phyloP scores from a whole-genome alignment of 352 stramenopile genomes.

The Phytophthora pinifolia region DNA sequence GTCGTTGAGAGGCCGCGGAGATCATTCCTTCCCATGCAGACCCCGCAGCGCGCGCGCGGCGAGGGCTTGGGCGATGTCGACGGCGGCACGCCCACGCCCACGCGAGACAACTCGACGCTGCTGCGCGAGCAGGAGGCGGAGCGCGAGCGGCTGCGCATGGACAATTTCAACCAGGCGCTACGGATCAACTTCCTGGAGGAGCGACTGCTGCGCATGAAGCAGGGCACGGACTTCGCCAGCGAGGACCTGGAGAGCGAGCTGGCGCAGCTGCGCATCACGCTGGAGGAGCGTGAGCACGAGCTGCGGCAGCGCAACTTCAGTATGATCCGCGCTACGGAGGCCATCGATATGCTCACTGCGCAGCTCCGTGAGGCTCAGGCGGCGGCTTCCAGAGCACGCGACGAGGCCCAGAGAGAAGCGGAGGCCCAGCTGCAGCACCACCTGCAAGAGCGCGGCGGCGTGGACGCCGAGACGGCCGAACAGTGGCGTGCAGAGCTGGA shows the following conservation, averaged over 20 bases:
- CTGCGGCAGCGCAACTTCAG: conserved; percentile 55
- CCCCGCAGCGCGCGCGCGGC: conserved; percentile 17
- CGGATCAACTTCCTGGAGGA: conserved; percentile 70
- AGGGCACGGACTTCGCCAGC: conserved; percentile 57
- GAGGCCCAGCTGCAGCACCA: conserved; percentile 36
- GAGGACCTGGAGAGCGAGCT: conserved; percentile 68
- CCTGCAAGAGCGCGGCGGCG: conserved; percentile 20
- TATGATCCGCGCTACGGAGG: conserved; percentile 60
- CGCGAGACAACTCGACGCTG: conserved; percentile 35
- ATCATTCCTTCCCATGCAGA: conserved; percentile 21
- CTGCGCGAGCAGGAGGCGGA: conserved; percentile 60
- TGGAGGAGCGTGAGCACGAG: conserved; percentile 70
- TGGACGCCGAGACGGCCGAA: conserved; percentile 43
- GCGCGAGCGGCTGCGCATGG: conserved; percentile 60
- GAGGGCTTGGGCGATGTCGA: not conserved
- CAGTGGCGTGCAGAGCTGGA: conserved; percentile 42
- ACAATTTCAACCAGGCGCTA: conserved; percentile 77
- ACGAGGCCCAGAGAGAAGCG: conserved; percentile 29
- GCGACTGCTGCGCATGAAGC: conserved; percentile 58
- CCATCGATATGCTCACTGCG: conserved; percentile 55
- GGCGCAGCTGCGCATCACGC: conserved; percentile 49
- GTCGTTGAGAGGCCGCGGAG: conserved; percentile 5
- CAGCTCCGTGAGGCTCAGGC: conserved; percentile 36
- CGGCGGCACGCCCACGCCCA: conserved; percentile 11
- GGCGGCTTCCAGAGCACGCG: conserved; percentile 25